Base-by-base conservation (phyloP, 306 rosid genomes). In the Luffa aegyptiaca region DNA sequence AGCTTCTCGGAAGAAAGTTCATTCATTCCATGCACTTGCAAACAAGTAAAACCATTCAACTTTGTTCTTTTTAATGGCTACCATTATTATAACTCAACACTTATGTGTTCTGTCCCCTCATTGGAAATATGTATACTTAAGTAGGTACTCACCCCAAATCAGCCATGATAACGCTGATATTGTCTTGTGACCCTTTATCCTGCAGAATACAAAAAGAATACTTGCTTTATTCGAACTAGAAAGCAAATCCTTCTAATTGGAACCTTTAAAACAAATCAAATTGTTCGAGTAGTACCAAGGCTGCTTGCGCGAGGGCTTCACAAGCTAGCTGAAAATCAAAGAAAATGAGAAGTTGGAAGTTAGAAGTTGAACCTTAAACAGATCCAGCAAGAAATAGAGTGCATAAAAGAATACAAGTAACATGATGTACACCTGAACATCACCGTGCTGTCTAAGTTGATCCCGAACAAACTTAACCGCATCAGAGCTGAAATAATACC, bases 241-340 rank as follows among this genome's bases (percentile, higher is more conserved):
- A 58, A 52, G 33, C 8, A 58, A 59, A 37, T 53, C 33, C 74
- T 72, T 65, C 31, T 2, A 66, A 81, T 49, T 70, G 56, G 39
- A 81, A 52, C 35, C 63, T 75, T 8, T 52, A 37, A 69, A 36
- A 75, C 3, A 75, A 14, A 16, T 52, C 63, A 53, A 35, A 39
- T 45, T 31, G 57, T 44, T 5, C 39, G 56, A 33, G 49, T 81
- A 45, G 79, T 83, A 88, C 99, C 92, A 96, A 83, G 84, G 94
- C 98, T 11, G 95, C 93, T 86, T 89, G 85, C 45, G 93, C 99
- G 78, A 96, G 99, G 11, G 97, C 93, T 83, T 93, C 97, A 52
- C 92, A 86, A 56, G 99, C 99, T 45, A 81, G 80, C 99, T 96
- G 97, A 80, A 86, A 78, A 65, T 44, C 62, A 80, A 74, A 59